Conservation (phyloP, 352 stramenopile genomes). For the Pythium rhizo-oryzae region DNA sequence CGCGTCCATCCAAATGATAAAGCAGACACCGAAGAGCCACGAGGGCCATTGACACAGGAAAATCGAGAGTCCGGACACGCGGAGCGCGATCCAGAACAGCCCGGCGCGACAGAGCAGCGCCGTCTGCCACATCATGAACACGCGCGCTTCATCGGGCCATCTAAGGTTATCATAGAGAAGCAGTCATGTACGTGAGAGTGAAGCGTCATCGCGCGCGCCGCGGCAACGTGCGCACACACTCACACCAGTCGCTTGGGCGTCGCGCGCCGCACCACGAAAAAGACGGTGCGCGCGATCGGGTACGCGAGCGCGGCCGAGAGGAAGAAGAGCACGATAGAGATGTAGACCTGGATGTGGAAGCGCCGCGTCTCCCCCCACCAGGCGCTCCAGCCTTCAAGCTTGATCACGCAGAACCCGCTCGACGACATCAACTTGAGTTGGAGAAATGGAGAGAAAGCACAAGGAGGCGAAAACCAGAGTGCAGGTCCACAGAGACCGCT, state of each 20-base stretch:
- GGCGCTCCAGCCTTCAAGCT: slow-evolving; percentile 47
- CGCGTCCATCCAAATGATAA: slow-evolving; percentile 80
- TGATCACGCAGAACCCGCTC: slow-evolving; percentile 51
- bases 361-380: slow-evolving; percentile 64
- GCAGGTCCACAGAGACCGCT: no score
- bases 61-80: slow-evolving; percentile 58
- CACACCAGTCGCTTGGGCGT: slow-evolving; percentile 63
- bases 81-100: slow-evolving; percentile 70
- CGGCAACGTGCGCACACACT: slow-evolving; percentile 1
- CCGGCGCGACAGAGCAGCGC: slow-evolving; percentile 61
- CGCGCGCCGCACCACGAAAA: slow-evolving; percentile 63
- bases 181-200: no score
- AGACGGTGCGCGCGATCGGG: slow-evolving; percentile 68
- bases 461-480: no score
- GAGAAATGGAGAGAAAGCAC: no score
- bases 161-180: no score
- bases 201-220: no score
- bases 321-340: slow-evolving; percentile 78
- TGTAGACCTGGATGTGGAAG: slow-evolving; percentile 57
- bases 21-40: slow-evolving; percentile 71
- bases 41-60: slow-evolving; percentile 66
- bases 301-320: slow-evolving; percentile 71
- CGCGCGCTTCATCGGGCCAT: slow-evolving; percentile 63
- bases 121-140: slow-evolving; percentile 80
- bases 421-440: no score